A percentile compares a stretch with the other conserved stretches of the same genome.
These are phyloP conservation scores for Pythium apleroticum DNA, from an alignment of 352 stramenopile species.

Conservation along the genomic window DNA sequence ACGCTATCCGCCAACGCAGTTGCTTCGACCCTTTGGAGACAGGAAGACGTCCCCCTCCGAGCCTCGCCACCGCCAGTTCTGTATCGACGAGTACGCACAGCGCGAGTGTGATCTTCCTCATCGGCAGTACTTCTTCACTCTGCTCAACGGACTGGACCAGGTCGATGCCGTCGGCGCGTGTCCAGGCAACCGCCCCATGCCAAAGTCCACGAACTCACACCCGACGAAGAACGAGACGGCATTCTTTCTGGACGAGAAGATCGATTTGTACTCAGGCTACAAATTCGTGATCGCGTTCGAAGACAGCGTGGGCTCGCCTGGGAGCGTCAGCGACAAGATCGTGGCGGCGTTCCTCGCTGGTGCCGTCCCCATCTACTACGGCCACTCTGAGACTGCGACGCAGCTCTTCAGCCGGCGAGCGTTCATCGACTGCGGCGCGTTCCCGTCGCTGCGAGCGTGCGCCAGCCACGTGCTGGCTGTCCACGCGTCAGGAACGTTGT, in stretches of 20 bases:
- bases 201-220: not conserved
- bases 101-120: slow-evolving; percentile 42
- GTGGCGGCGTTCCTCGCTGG: slow-evolving; percentile 59
- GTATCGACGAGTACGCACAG: slow-evolving; percentile 50
- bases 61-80: slow-evolving; percentile 31
- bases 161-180: slow-evolving; percentile 54
- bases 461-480: slow-evolving; percentile 38
- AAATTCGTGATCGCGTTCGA: slow-evolving; percentile 78
- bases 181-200: slow-evolving; percentile 4
- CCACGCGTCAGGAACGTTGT: slow-evolving; percentile 35
- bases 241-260: slow-evolving; percentile 6
- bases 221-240: not conserved
- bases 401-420: slow-evolving; percentile 47
- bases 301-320: slow-evolving; percentile 33
- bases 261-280: slow-evolving; percentile 28
- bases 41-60: not conserved
- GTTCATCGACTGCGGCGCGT: slow-evolving; percentile 55
- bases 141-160: slow-evolving; percentile 41
- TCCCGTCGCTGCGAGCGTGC: slow-evolving; percentile 39
- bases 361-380: slow-evolving; percentile 56
- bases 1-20: slow-evolving; percentile 13
- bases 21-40: slow-evolving; percentile 25
- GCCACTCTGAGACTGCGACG: slow-evolving; percentile 39
- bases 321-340: slow-evolving; percentile 71
- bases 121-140: slow-evolving; percentile 53